These are phyloP conservation scores for Aspergillus avenaceus DNA, from an alignment of 495 filamentous ascomycete genomes.

Conservation along the genomic window DNA sequence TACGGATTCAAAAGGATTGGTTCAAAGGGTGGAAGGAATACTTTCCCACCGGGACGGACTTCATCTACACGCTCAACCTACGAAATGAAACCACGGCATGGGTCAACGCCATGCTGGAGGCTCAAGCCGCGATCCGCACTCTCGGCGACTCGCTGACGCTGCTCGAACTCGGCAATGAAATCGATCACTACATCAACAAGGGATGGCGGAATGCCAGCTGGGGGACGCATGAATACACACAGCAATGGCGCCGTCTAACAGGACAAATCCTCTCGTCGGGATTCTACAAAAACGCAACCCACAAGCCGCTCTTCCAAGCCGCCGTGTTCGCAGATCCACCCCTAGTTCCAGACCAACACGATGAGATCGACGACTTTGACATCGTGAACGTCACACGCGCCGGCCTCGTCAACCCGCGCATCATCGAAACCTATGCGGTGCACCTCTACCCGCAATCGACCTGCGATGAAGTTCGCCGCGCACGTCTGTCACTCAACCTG, in stretches of 20 bases:
- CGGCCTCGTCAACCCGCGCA: background rate
- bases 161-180: slow-evolving; percentile 7
- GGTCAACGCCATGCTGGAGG: slow-evolving; percentile 5
- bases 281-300: slow-evolving; percentile 1
- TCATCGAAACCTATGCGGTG: slow-evolving; percentile 3
- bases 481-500: slow-evolving; percentile 1
- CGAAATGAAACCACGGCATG: slow-evolving; percentile 1
- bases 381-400: slow-evolving; percentile 7
- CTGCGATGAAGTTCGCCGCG: background rate
- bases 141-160: slow-evolving; percentile 2
- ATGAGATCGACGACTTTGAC: slow-evolving; percentile 8
- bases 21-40: slow-evolving; percentile 4
- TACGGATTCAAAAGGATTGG: slow-evolving; percentile 2
- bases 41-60: slow-evolving; percentile 1
- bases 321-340: slow-evolving; percentile 9
- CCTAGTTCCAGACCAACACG: slow-evolving; percentile 4
- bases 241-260: slow-evolving; percentile 4
- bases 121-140: background rate
- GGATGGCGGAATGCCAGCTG: background rate
- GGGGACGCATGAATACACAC: slow-evolving; percentile 1
- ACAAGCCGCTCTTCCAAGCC: slow-evolving; percentile 5
- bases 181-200: slow-evolving; percentile 10
- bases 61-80: slow-evolving; percentile 6
- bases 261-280: background rate
- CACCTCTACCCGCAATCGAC: slow-evolving; percentile 11